Base-by-base conservation (phyloP, 2,329 filamentous ascomycete species). In the Penicillium sclerotigenum region DNA sequence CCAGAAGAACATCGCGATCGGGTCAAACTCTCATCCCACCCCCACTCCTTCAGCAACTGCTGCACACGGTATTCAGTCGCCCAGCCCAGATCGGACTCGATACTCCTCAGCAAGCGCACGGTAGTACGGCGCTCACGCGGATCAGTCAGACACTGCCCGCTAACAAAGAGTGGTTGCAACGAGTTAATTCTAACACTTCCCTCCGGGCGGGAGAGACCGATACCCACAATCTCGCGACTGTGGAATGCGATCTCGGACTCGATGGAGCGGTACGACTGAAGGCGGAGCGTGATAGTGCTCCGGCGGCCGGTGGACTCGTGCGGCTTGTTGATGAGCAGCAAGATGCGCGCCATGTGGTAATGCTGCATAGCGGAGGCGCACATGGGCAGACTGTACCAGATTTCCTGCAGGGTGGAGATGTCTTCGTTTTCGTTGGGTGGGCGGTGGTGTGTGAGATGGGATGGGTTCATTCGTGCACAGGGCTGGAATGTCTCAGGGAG, bases 321-420 rank as follows among this genome's bases (percentile, higher is more conserved):
- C 1, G 75, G 75, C 54, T 77, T 76, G 58, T 77, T 76, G 59
- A 75, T 71, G 29, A 76, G 69, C 14, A 77, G 66, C 31, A 77
- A 59, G 24, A 77, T 74, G 26, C 73, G 72, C 10, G 73, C 74
- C 69, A 77, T 75, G 55, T 77, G 74, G 54, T 77, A 77, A 59
- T 77, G 75, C 57, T 77, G 75, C 69, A 77, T 87, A 1, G 84
- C 83, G 2, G 84, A 84, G 0, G 82, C 84, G 69, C 84, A 88
- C 77, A 87, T 84, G 0, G 85, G 81, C 0, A 86, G 78, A 56
- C 82, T 83, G 68, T 85, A 87, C 84, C 85, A 88, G 13, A 86
- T 78, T 65, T 86, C 82, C 0, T 71, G 77, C 68, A 80, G 82
- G 54, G 75, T 75, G 42, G 62, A 69, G 46, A 57, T 61, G 29